Percentiles rank a stretch among this genome's conserved stretches.
Evolutionary conservation across 2,329 filamentous ascomycete species (phyloP).

Genomic region (Neonectria faginata): DNA sequence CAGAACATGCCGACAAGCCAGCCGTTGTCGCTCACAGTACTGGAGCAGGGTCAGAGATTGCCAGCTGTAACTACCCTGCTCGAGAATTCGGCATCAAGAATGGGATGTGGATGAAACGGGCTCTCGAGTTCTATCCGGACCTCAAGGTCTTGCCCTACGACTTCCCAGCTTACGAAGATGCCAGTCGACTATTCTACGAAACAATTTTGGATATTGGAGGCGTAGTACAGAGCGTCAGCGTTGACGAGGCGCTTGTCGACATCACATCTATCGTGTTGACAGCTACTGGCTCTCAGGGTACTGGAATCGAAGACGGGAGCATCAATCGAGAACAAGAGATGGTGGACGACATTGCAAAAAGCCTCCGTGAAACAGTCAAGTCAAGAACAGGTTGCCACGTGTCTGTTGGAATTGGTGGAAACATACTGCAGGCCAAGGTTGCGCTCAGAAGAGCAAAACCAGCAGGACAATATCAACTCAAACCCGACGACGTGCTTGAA

Average conservation of each 20-base stretch:
- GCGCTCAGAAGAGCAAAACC: conserved; percentile 93
- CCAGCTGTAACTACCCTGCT: conserved; percentile 96
- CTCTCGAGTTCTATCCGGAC: conserved; percentile 83
- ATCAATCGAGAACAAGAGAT: conserved; percentile 82
- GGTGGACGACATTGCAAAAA: conserved; percentile 75
- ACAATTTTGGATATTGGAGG: conserved; percentile 83
- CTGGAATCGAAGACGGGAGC: conserved; percentile 72
- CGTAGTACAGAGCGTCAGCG: conserved; percentile 93
- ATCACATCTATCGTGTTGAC: conserved; percentile 77
- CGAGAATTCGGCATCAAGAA: conserved; percentile 90
- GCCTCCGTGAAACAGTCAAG: conserved; percentile 77
- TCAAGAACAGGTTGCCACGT: conserved; percentile 84
- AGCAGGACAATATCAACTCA: conserved; percentile 90
- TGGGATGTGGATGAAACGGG: conserved; percentile 99
- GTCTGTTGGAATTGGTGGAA: conserved; percentile 91
- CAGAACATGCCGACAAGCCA: conserved; percentile 81
- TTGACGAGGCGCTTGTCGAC: conserved; percentile 94
- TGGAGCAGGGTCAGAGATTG: conserved; percentile 91
- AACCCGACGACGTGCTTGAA: conserved; percentile 80
- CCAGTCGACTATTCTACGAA: conserved; percentile 88
- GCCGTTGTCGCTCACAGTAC: conserved; percentile 89
- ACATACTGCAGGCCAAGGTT: conserved; percentile 91
- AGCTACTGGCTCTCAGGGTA: conserved; percentile 73
- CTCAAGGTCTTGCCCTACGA: conserved; percentile 95
- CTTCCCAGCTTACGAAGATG: conserved; percentile 93